Evolutionary conservation across 208 protist species (phyloP).

Genomic region (Crithidia fasciculata): DNA sequence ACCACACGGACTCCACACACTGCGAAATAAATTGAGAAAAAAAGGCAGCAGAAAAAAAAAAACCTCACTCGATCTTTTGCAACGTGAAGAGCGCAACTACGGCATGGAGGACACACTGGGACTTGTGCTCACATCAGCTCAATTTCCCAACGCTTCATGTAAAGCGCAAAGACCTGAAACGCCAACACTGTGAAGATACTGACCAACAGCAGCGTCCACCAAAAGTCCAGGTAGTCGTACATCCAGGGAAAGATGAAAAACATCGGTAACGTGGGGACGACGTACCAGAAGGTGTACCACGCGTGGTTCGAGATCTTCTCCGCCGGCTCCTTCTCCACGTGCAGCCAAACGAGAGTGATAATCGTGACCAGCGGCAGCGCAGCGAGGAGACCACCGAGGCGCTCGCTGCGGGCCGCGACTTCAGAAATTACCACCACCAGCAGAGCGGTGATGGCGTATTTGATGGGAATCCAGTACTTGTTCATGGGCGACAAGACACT

Average conservation of each 20-base stretch:
- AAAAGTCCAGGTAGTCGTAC: constrained; percentile 39
- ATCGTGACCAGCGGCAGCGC: constrained; percentile 36
- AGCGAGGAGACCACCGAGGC: constrained; percentile 33
- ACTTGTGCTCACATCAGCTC: constrained; percentile 21
- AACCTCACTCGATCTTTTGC: no score
- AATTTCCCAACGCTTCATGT: constrained; percentile 33
- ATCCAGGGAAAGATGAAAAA: constrained; percentile 39
- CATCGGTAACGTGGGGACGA: constrained; percentile 40
- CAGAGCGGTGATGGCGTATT: constrained; percentile 34
- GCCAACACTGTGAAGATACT: constrained; percentile 31
- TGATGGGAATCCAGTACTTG: constrained; percentile 31
- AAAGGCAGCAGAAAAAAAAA: neutral
- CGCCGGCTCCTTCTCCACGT: constrained; percentile 33
- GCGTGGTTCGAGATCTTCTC: constrained; percentile 43
- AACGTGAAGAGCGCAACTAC: no score
- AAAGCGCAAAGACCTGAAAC: constrained; percentile 36
- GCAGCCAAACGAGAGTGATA: constrained; percentile 39
- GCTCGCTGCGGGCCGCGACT: constrained; percentile 28
- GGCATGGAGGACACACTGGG: no score
- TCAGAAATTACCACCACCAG: constrained; percentile 39
- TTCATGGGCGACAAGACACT: neutral
- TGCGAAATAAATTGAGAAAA: neutral
- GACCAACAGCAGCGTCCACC: constrained; percentile 36
- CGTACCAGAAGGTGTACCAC: constrained; percentile 50
- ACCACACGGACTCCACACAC: no score